A percentile compares a stretch with the other conserved stretches of the same genome.
phyloP scores from a whole-genome alignment of 768 basidiomycete species.

The Tricholoma furcatifolium region DNA sequence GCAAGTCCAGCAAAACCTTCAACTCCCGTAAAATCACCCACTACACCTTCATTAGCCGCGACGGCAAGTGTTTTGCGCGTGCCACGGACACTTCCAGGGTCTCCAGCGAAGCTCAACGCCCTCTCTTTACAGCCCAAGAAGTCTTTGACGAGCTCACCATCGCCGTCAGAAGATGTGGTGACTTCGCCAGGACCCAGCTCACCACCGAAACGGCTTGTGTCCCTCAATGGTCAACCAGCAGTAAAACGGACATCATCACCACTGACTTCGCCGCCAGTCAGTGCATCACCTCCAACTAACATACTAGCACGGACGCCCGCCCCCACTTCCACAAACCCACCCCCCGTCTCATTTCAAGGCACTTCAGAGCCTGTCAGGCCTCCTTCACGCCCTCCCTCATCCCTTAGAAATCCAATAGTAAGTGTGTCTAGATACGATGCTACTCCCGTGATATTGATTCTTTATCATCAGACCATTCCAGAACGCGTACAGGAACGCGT shows the following conservation, averaged over 20 bases:
- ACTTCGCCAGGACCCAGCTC: slow-evolving; percentile 29
- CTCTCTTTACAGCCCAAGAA: slow-evolving; percentile 48
- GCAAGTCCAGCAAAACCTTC: slow-evolving; percentile 56
- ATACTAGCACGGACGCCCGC: slow-evolving; percentile 16
- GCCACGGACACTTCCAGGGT: slow-evolving; percentile 31
- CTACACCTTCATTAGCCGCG: slow-evolving; percentile 25
- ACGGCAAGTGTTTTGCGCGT: slow-evolving; percentile 18
- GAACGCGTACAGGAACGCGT: slow-evolving; percentile 21
- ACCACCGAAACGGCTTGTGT: slow-evolving; percentile 24
- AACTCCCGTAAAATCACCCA: slow-evolving; percentile 15
- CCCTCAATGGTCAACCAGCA: slow-evolving; percentile 22
- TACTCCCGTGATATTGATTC: not conserved
- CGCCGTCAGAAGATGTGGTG: slow-evolving; percentile 37
- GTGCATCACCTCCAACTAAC: slow-evolving; percentile 23
- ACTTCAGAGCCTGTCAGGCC: slow-evolving; percentile 21
- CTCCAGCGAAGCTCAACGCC: slow-evolving; percentile 60
- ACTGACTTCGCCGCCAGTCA: slow-evolving; percentile 31
- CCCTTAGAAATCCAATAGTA: slow-evolving; percentile 18
- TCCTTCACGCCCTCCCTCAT: slow-evolving; percentile 29
- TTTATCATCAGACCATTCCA: slow-evolving; percentile 6
- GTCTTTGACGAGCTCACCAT: slow-evolving; percentile 42
- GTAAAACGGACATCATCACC: slow-evolving; percentile 37
- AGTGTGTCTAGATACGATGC: not conserved
- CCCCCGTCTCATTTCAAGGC: slow-evolving; percentile 22
- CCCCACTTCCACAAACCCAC: slow-evolving; percentile 17